Conservation (phyloP, 768 basidiomycete species). For the Tephrocybe sp. region DNA sequence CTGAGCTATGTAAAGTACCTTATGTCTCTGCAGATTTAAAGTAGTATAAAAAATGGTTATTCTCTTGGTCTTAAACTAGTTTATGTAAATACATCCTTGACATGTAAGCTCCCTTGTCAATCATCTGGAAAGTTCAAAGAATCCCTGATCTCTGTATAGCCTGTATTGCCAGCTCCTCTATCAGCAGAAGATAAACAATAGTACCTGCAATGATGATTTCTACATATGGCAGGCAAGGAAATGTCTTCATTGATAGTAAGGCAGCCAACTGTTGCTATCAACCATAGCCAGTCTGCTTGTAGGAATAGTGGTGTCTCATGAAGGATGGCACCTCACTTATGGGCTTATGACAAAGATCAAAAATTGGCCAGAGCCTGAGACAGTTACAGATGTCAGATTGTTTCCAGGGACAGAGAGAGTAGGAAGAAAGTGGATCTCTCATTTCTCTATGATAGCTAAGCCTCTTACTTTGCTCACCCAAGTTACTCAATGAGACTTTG, state of each 20-base stretch:
- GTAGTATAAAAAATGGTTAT: too few relatives aligned
- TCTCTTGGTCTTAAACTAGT: too few relatives aligned
- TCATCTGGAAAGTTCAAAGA: constrained; percentile 4
- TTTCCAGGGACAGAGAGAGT: constrained; percentile 27
- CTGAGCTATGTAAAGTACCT: too few relatives aligned
- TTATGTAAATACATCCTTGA: too few relatives aligned
- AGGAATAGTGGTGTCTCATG: constrained; percentile 25
- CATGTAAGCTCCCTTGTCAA: too few relatives aligned
- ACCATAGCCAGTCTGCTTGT: constrained; percentile 1
- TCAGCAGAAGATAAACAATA: constrained; percentile 3
- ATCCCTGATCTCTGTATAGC: constrained; percentile 1
- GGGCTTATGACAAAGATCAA: constrained; percentile 23
- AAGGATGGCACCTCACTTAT: constrained; percentile 27
- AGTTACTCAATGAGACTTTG: constrained; percentile 19
- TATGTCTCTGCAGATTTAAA: too few relatives aligned
- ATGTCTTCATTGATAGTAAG: neutral
- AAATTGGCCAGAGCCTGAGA: constrained; percentile 23
- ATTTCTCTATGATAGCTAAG: constrained; percentile 22
- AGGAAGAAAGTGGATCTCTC: constrained; percentile 21
- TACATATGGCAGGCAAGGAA: constrained; percentile 5
- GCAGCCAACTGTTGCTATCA: constrained; percentile 1
- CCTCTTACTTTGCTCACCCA: too few relatives aligned
- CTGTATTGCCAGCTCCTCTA: constrained; percentile 7
- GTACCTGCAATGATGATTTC: neutral
- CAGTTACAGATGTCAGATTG: constrained; percentile 18